A percentile compares a stretch with the other conserved stretches of the same genome.
Evolutionary conservation across 140 eudicot species (phyloP).

Genomic region (Oenanthe javanica): DNA sequence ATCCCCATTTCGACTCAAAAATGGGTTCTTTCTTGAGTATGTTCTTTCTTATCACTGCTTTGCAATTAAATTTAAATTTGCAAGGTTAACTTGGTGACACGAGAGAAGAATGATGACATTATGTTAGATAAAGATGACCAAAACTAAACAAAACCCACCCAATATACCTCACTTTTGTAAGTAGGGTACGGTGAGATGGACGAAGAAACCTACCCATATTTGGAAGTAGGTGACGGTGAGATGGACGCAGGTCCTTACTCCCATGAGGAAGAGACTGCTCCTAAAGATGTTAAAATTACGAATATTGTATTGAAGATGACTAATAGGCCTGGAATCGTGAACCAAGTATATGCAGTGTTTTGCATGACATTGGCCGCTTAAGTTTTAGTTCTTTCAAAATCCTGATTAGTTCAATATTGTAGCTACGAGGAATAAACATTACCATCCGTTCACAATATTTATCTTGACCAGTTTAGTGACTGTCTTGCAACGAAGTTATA

Average conservation of each 20-base stretch:
- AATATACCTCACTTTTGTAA: too few species aligned
- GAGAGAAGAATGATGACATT: background rate
- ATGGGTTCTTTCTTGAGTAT: background rate
- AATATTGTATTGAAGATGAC: background rate
- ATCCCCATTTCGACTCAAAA: too few species aligned
- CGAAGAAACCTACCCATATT: background rate
- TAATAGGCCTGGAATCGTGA: background rate
- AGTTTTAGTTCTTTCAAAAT: too few species aligned
- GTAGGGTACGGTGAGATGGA: too few species aligned
- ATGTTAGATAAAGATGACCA: too few species aligned
- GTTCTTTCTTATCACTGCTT: too few species aligned
- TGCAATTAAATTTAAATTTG: background rate
- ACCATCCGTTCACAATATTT: background rate
- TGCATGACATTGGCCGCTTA: background rate
- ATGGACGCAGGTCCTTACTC: background rate
- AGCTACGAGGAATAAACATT: background rate
- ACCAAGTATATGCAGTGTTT: background rate
- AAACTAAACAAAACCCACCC: background rate
- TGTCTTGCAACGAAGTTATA: background rate
- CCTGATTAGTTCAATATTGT: background rate
- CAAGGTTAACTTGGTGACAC: too few species aligned
- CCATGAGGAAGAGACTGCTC: background rate
- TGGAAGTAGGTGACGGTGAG: background rate
- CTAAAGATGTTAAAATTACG: too few species aligned
- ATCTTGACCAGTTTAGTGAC: background rate